Base-by-base conservation (phyloP, 164 flowering plant genomes). In the Nymphaea colorata region DNA sequence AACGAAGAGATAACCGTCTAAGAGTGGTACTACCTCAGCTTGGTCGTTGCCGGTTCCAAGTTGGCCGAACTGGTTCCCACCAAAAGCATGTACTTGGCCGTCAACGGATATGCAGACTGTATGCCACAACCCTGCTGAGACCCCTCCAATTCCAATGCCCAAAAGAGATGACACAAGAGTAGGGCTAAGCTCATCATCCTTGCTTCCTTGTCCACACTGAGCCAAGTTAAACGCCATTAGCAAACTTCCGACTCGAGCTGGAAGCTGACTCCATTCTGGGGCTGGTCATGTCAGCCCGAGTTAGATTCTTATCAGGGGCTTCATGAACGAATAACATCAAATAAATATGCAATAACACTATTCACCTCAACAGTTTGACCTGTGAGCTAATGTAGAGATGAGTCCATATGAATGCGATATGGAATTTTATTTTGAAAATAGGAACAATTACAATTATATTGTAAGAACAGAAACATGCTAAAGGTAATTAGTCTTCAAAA, bases 61-160 rank as follows among this genome's bases (percentile, higher is more conserved):
- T 77, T 95, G 99, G 69, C 99, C 99, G 82, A 95, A 95, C 73
- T 95, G 99, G 77, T 95, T 95, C 42, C 99, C 99, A 4, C 98
- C 99, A 81, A 92, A 95, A 43, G 97, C 73, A 76, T 95, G 90
- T 36, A 90, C 93, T 74, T 85, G 92, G 42, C 99, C 98, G 74
- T 85, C 94, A 66, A 81, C 78, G 57, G 99, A 92, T 70, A 87
- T 71, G 74, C 99, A 95, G 63, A 90, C 73, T 4, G 98, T 92
- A 73, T 95, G 99, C 99, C 99, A 95, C 44, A 95, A 79, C 53
- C 99, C 99, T 51, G 96, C 87, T 66, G 96, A 84, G 4, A 95
- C 81, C 66, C 80, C 82, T 67, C 82, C 80, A 53, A 95, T 85
- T 64, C 67, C 77, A 68, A 95, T 82, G 44, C 99, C 99, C 78